Percentiles rank a stretch among this genome's conserved stretches.
These are phyloP conservation scores for Pseudisothecium myosuroides DNA, from an alignment of 225 moss, liverwort and hornwort genomes.

Conservation along the genomic window DNA sequence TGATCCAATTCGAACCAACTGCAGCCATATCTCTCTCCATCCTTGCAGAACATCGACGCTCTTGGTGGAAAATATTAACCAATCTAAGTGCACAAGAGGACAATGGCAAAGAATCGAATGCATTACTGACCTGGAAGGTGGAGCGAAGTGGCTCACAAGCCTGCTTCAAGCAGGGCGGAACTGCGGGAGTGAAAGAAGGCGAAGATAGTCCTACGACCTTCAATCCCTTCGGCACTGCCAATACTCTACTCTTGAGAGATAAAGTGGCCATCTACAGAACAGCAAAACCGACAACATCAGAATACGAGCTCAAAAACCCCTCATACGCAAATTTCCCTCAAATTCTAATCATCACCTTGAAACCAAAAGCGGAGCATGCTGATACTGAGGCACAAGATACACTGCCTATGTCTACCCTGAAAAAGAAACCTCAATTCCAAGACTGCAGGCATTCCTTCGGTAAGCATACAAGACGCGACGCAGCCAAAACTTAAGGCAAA, in stretches of 20 bases:
- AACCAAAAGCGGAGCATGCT: neutral
- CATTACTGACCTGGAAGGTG: constrained; percentile 30
- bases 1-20: neutral
- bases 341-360: neutral
- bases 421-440: neutral
- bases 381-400: neutral
- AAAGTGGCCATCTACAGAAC: constrained; percentile 60
- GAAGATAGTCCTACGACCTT: constrained; percentile 66
- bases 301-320: neutral
- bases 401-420: neutral
- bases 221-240: constrained; percentile 41
- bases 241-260: constrained; percentile 48
- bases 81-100: neutral
- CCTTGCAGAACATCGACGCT: neutral
- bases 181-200: constrained; percentile 39
- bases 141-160: constrained; percentile 34
- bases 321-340: neutral
- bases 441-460: neutral
- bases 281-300: neutral
- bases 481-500: neutral
- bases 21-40: neutral
- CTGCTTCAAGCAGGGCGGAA: constrained; percentile 68
- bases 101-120: neutral
- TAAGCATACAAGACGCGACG: no score
- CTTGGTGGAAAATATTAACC: no score